phyloP scores from a whole-genome alignment of 805 yeast species.

The Saturnispora halmiae region DNA sequence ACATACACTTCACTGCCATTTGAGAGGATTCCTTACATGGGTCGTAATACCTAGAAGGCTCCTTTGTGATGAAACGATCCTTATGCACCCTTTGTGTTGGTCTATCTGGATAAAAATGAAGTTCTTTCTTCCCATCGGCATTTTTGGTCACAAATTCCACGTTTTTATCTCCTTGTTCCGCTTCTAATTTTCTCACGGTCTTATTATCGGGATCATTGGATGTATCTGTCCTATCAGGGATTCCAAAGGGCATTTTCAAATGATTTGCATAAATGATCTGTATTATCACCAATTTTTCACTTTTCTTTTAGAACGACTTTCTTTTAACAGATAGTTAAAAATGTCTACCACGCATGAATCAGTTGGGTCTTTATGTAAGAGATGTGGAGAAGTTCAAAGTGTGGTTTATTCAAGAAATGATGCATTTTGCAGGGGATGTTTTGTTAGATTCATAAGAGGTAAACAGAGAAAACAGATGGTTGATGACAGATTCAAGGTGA shows the following conservation, averaged over 20 bases:
- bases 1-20: conserved; percentile 80
- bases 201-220: conserved; percentile 21
- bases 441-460: conserved; percentile 59
- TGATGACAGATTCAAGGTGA: conserved; percentile 63
- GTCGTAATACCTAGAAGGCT: conserved; percentile 77
- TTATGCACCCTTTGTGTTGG: conserved; percentile 69
- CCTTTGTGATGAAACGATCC: conserved; percentile 61
- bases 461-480: conserved; percentile 76
- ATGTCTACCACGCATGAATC: conserved; percentile 11
- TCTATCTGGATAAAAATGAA: conserved; percentile 76
- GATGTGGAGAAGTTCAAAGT: conserved; percentile 41
- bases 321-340: background rate
- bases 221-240: conserved; percentile 14
- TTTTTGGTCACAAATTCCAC: conserved; percentile 38
- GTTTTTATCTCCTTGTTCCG: conserved; percentile 27
- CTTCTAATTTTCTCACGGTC: conserved; percentile 18
- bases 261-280: background rate
- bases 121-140: conserved; percentile 38
- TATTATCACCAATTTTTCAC: background rate
- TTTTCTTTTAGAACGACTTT: background rate
- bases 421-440: conserved; percentile 58
- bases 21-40: conserved; percentile 87
- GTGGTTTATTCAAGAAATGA: conserved; percentile 51
- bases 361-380: conserved; percentile 30
- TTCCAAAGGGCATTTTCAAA: conserved; percentile 5